These are phyloP conservation scores for Erysimum cheiranthoides DNA, from an alignment of 345 rosid genomes.

Conservation along the genomic window DNA sequence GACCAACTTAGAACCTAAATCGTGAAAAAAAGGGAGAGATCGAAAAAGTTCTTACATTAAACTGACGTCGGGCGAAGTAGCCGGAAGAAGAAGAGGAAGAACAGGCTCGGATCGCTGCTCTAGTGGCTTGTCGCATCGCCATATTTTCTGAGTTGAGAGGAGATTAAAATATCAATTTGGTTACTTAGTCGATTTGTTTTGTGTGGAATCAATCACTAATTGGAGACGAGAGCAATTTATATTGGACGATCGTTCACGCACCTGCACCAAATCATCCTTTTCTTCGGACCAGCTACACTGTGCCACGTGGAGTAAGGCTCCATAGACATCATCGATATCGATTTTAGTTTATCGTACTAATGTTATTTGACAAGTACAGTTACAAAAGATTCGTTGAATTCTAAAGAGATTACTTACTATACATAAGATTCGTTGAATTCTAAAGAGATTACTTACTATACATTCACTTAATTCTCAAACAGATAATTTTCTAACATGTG, in stretches of 20 bases:
- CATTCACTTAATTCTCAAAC: neutral
- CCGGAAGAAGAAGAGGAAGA: constrained; percentile 51
- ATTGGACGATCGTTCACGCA: constrained; percentile 29
- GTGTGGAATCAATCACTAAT: neutral
- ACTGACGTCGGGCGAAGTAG: constrained; percentile 48
- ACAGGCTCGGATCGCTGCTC: constrained; percentile 59
- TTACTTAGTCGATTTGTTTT: neutral
- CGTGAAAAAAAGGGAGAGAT: neutral
- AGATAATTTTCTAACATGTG: no score
- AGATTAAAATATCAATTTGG: constrained; percentile 22
- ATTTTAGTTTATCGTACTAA: neutral
- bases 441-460: neutral
- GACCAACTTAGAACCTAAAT: neutral
- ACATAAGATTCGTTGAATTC: no score
- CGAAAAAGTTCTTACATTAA: constrained; percentile 58
- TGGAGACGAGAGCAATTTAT: constrained; percentile 13
- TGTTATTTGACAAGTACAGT: neutral
- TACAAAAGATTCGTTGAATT: neutral
- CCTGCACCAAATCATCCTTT: constrained; percentile 21
- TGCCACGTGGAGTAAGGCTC: constrained; percentile 38
- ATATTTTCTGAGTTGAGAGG: constrained; percentile 37
- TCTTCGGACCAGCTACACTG: neutral
- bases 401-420: neutral
- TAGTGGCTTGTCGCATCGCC: constrained; percentile 67
- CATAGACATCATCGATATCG: neutral